These are phyloP conservation scores for Candida schatavii DNA, from an alignment of 805 yeast species.

Conservation along the genomic window DNA sequence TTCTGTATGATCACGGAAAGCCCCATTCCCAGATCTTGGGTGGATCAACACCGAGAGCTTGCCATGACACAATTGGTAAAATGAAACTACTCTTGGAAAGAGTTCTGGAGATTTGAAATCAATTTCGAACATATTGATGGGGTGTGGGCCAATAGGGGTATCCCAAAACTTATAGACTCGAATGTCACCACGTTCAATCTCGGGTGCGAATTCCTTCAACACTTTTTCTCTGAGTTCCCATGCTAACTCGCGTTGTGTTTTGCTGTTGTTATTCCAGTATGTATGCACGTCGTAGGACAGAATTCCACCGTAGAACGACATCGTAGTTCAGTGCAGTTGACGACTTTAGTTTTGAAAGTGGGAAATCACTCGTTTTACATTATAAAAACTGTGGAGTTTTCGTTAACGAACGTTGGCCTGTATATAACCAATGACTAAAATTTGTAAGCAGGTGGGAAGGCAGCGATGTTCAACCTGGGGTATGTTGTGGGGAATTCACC, in stretches of 20 bases:
- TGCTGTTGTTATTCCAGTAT: constrained; percentile 41
- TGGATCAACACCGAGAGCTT: constrained; percentile 52
- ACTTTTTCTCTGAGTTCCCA: constrained; percentile 38
- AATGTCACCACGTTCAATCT: constrained; percentile 38
- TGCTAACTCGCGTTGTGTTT: constrained; percentile 33
- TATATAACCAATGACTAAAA: too few relatives aligned
- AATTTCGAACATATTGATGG: constrained; percentile 55
- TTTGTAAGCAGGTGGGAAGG: too few relatives aligned
- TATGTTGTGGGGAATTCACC: too few relatives aligned
- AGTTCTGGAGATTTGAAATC: constrained; percentile 48
- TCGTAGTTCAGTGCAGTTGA: too few relatives aligned
- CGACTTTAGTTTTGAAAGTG: too few relatives aligned
- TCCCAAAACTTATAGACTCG: constrained; percentile 46
- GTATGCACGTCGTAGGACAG: constrained; percentile 55
- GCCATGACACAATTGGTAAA: constrained; percentile 53
- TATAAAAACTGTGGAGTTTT: too few relatives aligned
- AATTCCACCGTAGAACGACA: constrained; percentile 19
- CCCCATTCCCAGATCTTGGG: constrained; percentile 44
- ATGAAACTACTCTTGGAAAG: constrained; percentile 45
- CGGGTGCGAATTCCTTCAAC: constrained; percentile 38
- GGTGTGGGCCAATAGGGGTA: constrained; percentile 57
- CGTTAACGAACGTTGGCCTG: too few relatives aligned
- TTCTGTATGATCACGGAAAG: constrained; percentile 47
- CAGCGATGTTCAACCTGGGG: too few relatives aligned
- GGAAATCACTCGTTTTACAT: too few relatives aligned